A percentile compares a stretch with the other conserved stretches of the same genome.
Evolutionary conservation across 371 early-diverging fungal species (phyloP).

Genomic region (Apophysomyces elegans): DNA sequence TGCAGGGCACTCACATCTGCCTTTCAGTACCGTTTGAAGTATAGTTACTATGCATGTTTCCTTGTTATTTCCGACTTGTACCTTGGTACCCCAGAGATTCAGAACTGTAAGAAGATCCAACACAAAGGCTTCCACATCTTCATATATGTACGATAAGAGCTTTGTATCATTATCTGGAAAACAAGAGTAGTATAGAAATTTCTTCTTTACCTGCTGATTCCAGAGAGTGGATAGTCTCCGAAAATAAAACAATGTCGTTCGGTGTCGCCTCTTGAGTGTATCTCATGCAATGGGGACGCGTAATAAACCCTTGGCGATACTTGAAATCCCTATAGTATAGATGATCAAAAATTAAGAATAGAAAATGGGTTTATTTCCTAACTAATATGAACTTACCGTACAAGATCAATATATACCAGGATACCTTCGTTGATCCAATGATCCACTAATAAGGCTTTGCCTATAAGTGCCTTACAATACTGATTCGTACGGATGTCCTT

Average conservation of each 20-base stretch:
- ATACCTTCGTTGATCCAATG: conserved; percentile 19
- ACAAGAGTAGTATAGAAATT: no score
- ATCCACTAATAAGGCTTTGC: conserved; percentile 15
- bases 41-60: not conserved
- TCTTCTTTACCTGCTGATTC: not conserved
- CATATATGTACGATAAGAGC: no score
- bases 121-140: conserved; percentile 1
- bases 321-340: not conserved
- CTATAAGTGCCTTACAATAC: conserved; percentile 23
- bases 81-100: conserved; percentile 25
- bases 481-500: conserved; percentile 15
- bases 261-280: not conserved
- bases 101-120: conserved; percentile 21
- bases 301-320: not conserved
- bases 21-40: not conserved
- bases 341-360: no score
- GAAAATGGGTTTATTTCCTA: no score
- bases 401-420: conserved; percentile 14
- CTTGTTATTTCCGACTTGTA: not conserved
- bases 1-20: conserved; percentile 1
- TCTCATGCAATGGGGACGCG: not conserved
- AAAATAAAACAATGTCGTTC: not conserved
- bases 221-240: not conserved
- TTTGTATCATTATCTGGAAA: no score
- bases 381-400: conserved; percentile 9